Evolutionary conservation across 164 flowering plant species (phyloP).

Genomic region (Buxus sempervirens): DNA sequence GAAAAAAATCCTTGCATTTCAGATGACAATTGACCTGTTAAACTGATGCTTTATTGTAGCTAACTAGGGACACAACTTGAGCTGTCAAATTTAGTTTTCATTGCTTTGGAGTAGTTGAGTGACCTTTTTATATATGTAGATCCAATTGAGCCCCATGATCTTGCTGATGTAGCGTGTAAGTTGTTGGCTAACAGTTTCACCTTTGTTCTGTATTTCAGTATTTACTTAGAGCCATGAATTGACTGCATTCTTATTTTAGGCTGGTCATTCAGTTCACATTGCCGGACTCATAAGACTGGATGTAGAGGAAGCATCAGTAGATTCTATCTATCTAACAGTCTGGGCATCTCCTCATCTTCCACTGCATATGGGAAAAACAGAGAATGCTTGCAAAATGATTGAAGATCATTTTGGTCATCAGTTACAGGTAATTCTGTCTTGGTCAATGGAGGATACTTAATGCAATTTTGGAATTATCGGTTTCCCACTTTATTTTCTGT

Average conservation of each 20-base stretch:
- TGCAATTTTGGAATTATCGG: neutral
- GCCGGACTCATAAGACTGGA: constrained; percentile 87
- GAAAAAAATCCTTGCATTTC: too few relatives aligned
- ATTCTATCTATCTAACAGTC: constrained; percentile 55
- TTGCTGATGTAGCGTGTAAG: neutral
- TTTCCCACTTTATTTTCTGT: neutral
- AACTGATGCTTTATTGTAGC: too few relatives aligned
- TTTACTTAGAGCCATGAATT: neutral
- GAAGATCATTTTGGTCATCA: constrained; percentile 85
- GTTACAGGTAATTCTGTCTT: constrained; percentile 57
- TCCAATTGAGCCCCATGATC: neutral
- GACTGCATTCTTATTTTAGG: constrained; percentile 36
- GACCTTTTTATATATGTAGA: neutral
- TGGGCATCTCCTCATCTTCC: constrained; percentile 94
- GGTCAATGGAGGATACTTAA: neutral
- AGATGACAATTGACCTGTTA: neutral
- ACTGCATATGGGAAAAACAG: constrained; percentile 90
- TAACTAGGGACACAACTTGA: too few relatives aligned
- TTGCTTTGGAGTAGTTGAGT: neutral
- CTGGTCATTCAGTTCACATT: constrained; percentile 81
- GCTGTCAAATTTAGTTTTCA: too few relatives aligned
- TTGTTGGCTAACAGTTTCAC: neutral
- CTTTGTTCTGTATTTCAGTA: neutral
- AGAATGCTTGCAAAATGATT: constrained; percentile 56
- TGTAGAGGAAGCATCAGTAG: constrained; percentile 52